Base-by-base conservation (phyloP, 2,329 filamentous ascomycete species). In the Penicillium sp. region DNA sequence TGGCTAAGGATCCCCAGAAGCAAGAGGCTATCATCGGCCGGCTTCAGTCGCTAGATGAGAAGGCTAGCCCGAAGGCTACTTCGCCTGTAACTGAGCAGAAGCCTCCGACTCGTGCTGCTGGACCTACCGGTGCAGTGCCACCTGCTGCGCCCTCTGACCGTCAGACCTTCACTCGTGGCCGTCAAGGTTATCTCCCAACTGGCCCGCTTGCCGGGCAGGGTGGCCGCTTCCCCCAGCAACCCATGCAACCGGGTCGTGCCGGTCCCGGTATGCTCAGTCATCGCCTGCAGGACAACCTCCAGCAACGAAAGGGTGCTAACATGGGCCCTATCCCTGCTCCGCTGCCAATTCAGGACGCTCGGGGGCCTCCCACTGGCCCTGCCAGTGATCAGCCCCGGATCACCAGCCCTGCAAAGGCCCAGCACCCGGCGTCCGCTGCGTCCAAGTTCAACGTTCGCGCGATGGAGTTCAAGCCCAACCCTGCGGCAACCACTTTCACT, bases 1-100 rank as follows among this genome's bases (percentile, higher is more conserved):
- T 98, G 53, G 92, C 93, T 50, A 98, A 97, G 68, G 93, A 98
- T 66, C 90, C 90, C n/a, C 80, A 77, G 40, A 98, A 96, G 74
- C 93, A 97, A 71, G 84, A 90, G 63, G 84, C 91, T 65, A 97
- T 98, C 55, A 86, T 95, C 64, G 87, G 90, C 61, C 95, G 91
- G 70, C 89, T 89, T 1, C 83, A 83, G 64, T 86, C 92, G 58
- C 84, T 83, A 2, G 84, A 89, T 49, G 73, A 78, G 39, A 75
- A 80, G 55, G 65, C 74, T 37, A 64, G 70, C 61, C 60, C 74
- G 62, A 67, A 82, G 73, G 65, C 68, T 27, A 53, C 59, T n/a
- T 46, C 68, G 7, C 66, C 70, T 10, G 67, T 72, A 20, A 79
- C 63, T 20, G 69, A 82, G 60, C 75, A 80, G 47, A 83, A 83